Conservation (phyloP, 139 green algal species). For the Chlamydomonas incerta region DNA sequence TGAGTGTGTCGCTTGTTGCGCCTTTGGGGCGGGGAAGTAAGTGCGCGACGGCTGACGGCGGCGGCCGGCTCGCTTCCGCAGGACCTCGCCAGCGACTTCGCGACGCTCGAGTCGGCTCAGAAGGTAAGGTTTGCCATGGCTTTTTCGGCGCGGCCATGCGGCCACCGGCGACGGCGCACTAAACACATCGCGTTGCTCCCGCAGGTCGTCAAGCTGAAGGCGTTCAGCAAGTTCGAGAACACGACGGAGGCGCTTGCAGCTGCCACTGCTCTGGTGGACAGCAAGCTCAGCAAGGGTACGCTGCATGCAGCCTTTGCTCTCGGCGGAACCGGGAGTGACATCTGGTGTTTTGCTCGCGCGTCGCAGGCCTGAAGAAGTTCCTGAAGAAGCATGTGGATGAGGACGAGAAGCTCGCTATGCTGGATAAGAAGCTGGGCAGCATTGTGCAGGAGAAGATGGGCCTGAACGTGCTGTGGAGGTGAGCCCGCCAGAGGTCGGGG, state of each 20-base stretch:
- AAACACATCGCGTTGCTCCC: background rate
- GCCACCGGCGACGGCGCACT: background rate
- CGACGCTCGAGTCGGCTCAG: conserved; percentile 82
- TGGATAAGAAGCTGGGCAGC: conserved; percentile 97
- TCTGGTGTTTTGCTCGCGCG: background rate
- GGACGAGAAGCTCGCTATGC: conserved; percentile 90
- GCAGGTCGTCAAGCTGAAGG: conserved; percentile 97
- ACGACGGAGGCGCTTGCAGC: conserved; percentile 96
- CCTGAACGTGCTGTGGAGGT: conserved; percentile 91
- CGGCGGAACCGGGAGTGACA: background rate
- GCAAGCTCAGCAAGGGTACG: conserved; percentile 95
- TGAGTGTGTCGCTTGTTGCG: conserved; percentile 46
- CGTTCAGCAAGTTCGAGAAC: conserved; percentile 98
- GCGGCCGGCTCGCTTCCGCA: conserved; percentile 49
- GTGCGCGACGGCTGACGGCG: conserved; percentile 34
- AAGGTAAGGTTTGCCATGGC: conserved; percentile 70
- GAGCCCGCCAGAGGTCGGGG: background rate
- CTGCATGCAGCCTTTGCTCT: background rate
- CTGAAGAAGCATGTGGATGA: conserved; percentile 92
- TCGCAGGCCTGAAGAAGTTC: conserved; percentile 96
- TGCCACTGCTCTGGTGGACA: conserved; percentile 93
- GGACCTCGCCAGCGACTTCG: conserved; percentile 91
- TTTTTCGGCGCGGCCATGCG: background rate
- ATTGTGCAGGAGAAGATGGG: conserved; percentile 99
- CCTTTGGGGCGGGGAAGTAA: background rate